phyloP scores from a whole-genome alignment of 2,329 filamentous ascomycete genomes.

The Mycosphaerella sp. region DNA sequence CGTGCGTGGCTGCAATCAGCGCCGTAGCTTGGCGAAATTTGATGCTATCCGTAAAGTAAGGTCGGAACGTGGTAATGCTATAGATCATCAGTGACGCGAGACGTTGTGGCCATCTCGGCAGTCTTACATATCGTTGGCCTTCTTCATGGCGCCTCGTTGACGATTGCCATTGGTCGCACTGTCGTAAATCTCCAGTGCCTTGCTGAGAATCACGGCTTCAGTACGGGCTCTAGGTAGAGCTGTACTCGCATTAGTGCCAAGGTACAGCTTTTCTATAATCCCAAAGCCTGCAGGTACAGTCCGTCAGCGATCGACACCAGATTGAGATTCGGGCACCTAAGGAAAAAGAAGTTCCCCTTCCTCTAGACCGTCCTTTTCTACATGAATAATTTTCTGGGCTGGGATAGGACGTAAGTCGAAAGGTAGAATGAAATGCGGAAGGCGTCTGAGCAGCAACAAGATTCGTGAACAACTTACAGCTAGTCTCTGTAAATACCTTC shows the following conservation, averaged over 20 bases:
- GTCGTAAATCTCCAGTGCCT: slow-evolving; percentile 67
- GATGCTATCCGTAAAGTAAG: slow-evolving; percentile 49
- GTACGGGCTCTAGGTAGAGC: slow-evolving; percentile 45
- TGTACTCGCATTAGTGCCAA: slow-evolving; percentile 49
- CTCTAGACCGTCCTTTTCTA: slow-evolving; percentile 18
- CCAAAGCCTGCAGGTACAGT: slow-evolving; percentile 47
- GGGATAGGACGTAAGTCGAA: slow-evolving; percentile 16
- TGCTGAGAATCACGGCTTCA: slow-evolving; percentile 54
- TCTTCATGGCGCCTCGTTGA: slow-evolving; percentile 68
- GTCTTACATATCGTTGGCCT: slow-evolving; percentile 65
- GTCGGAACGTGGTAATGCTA: slow-evolving; percentile 59
- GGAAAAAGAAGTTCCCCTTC: slow-evolving; percentile 20
- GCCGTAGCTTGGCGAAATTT: slow-evolving; percentile 54
- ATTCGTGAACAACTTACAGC: slow-evolving; percentile 27
- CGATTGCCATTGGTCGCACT: slow-evolving; percentile 76
- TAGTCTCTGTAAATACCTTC: slow-evolving; percentile 53
- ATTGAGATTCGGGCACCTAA: slow-evolving; percentile 16
- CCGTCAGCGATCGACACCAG: slow-evolving; percentile 19
- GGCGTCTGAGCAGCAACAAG: neutral
- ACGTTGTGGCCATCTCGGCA: slow-evolving; percentile 3
- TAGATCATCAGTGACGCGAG: slow-evolving; percentile 9
- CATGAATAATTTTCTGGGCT: slow-evolving; percentile 25
- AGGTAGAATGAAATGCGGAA: neutral
- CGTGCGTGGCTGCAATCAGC: slow-evolving; percentile 65
- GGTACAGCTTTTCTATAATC: slow-evolving; percentile 50